Conservation (phyloP, 2,329 filamentous ascomycete genomes). For the Aspergillus novoparasiticus region DNA sequence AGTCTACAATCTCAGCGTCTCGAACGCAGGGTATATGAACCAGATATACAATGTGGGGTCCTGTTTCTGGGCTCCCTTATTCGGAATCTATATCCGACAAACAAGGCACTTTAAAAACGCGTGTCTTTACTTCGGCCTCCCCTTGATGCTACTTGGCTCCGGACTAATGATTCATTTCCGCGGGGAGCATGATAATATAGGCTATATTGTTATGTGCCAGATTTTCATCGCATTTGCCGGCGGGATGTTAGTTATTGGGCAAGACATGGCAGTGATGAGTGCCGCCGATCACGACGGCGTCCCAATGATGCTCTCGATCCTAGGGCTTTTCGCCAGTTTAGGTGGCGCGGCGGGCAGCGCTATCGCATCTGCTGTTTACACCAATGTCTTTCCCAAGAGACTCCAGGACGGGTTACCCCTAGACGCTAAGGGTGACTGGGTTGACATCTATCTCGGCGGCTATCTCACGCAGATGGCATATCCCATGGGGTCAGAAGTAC, state of each 20-base stretch:
- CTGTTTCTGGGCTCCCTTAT: slow-evolving; percentile 53
- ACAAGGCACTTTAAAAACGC: slow-evolving; percentile 57
- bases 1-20: slow-evolving; percentile 50
- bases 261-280: slow-evolving; percentile 61
- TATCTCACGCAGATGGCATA: slow-evolving; percentile 16
- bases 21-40: slow-evolving; percentile 49
- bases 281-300: slow-evolving; percentile 57
- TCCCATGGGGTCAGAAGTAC: slow-evolving; percentile 27
- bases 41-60: slow-evolving; percentile 59
- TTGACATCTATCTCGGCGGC: neutral
- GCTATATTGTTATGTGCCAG: slow-evolving; percentile 57
- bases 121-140: slow-evolving; percentile 54
- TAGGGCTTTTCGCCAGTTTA: slow-evolving; percentile 36
- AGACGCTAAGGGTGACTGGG: neutral
- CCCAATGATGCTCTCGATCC: slow-evolving; percentile 45
- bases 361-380: neutral
- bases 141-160: slow-evolving; percentile 53
- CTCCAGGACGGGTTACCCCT: neutral
- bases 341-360: slow-evolving; percentile 37
- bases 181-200: slow-evolving; percentile 48
- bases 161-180: slow-evolving; percentile 61
- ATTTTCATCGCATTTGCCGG: slow-evolving; percentile 58
- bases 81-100: slow-evolving; percentile 53
- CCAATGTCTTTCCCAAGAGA: neutral
- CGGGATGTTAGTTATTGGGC: slow-evolving; percentile 55